phyloP scores from a whole-genome alignment of 345 rosid species.

The Eucalyptus grandis region DNA sequence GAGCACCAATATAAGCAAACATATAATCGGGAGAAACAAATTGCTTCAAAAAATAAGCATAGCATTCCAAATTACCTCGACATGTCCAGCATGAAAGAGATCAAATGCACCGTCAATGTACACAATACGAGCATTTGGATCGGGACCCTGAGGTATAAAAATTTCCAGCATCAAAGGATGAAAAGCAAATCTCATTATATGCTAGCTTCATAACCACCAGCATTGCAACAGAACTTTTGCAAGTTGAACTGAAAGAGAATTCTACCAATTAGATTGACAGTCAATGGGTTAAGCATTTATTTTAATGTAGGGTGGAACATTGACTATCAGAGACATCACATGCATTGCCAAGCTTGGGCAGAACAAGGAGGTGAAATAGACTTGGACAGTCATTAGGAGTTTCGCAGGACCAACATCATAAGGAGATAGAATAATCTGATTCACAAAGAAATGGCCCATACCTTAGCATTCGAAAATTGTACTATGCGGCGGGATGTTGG shows the following conservation, averaged over 20 bases:
- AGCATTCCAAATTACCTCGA: slow-evolving; percentile 43
- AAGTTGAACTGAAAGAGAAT: not conserved
- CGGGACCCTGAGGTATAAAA: slow-evolving; percentile 50
- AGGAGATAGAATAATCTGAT: not conserved
- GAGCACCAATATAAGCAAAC: not conserved
- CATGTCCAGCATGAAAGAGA: slow-evolving; percentile 99
- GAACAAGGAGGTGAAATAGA: not conserved
- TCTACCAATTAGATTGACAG: not conserved
- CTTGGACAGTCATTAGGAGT: not conserved
- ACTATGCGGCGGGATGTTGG: slow-evolving; percentile 94
- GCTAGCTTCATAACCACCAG: not conserved
- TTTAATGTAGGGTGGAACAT: not conserved
- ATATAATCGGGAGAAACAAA: not conserved
- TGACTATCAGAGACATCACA: not conserved
- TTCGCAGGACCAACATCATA: not conserved
- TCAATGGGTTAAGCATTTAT: not conserved
- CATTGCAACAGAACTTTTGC: not conserved
- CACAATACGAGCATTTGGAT: slow-evolving; percentile 71
- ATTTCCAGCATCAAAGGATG: not conserved
- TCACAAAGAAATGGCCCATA: not conserved
- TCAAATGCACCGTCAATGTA: slow-evolving; percentile 97
- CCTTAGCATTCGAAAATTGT: slow-evolving; percentile 97
- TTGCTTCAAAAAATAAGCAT: not conserved
- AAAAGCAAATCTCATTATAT: not conserved
- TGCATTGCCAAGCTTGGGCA: not conserved